These are phyloP conservation scores for Alternaria novae-zelandiae DNA, from an alignment of 2,329 filamentous ascomycete species.

Conservation along the genomic window DNA sequence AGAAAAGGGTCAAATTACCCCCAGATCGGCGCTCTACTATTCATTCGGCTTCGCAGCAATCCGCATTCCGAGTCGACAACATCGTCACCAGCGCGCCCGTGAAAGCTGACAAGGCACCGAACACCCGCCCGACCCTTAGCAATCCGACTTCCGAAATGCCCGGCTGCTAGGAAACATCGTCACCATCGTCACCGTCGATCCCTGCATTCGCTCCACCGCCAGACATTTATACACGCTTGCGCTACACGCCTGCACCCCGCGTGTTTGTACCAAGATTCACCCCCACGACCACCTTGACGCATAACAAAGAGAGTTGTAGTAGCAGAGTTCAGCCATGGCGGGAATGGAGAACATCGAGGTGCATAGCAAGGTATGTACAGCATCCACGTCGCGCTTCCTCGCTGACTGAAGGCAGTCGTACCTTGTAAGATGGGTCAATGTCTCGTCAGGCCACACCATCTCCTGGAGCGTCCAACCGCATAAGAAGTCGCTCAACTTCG, in stretches of 20 bases:
- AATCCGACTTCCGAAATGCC: conserved; percentile 4
- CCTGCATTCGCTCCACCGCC: conserved; percentile 4
- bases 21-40: not conserved
- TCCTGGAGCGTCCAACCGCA: conserved; percentile 98
- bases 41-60: conserved; percentile 1
- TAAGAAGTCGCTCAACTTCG: conserved; percentile 98
- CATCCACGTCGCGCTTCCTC: not conserved
- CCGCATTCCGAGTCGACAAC: conserved; percentile 2
- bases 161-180: not conserved
- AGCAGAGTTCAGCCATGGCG: conserved; percentile 65
- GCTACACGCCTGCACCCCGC: conserved; percentile 13
- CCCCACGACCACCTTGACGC: not conserved
- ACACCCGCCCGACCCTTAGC: not conserved
- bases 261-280: not conserved
- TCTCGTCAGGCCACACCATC: conserved; percentile 87
- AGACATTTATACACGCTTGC: conserved; percentile 1
- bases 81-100: not conserved
- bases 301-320: not conserved
- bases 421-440: conserved; percentile 95
- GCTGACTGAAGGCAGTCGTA: conserved; percentile 72
- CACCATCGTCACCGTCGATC: not conserved
- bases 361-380: conserved; percentile 82
- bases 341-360: conserved; percentile 97
- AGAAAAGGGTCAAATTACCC: not conserved
- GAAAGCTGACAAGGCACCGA: not conserved